Percentiles rank a stretch among this genome's conserved stretches.
Evolutionary conservation across 2,329 filamentous ascomycete genomes (phyloP).

Genomic region (Aspergillus sp.): DNA sequence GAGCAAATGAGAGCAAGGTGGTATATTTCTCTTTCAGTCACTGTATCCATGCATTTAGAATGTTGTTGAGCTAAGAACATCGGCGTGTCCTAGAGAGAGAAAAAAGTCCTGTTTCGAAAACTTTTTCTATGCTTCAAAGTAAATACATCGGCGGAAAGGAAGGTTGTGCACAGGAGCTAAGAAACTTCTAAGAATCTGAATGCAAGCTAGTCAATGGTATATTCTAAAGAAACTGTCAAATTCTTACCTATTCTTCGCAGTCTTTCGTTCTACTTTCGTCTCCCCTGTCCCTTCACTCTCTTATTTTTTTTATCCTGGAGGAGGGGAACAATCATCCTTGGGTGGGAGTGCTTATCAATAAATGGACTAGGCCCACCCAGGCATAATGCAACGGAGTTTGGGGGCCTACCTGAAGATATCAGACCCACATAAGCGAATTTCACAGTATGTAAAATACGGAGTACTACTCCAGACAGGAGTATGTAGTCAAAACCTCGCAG

Average conservation of each 20-base stretch:
- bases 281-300: neutral
- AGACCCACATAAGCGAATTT: neutral
- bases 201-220: neutral
- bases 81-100: neutral
- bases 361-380: neutral
- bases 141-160: constrained; percentile 1
- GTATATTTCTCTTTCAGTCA: neutral
- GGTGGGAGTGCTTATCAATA: neutral
- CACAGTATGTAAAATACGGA: neutral
- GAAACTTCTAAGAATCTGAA: neutral
- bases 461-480: too few relatives aligned
- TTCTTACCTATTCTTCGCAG: neutral
- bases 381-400: neutral
- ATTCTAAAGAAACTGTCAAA: neutral
- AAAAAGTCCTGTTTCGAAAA: neutral
- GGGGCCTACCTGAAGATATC: neutral
- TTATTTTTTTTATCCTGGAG: neutral
- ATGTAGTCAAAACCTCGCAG: too few relatives aligned
- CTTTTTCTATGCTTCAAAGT: constrained; percentile 1
- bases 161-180: neutral
- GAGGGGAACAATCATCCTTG: neutral
- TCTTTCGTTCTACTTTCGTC: neutral
- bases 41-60: constrained; percentile 8
- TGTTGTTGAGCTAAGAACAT: neutral
- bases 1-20: neutral